These are phyloP conservation scores for Cystobasidium tubakii DNA, from an alignment of 768 basidiomycete genomes.

Conservation along the genomic window DNA sequence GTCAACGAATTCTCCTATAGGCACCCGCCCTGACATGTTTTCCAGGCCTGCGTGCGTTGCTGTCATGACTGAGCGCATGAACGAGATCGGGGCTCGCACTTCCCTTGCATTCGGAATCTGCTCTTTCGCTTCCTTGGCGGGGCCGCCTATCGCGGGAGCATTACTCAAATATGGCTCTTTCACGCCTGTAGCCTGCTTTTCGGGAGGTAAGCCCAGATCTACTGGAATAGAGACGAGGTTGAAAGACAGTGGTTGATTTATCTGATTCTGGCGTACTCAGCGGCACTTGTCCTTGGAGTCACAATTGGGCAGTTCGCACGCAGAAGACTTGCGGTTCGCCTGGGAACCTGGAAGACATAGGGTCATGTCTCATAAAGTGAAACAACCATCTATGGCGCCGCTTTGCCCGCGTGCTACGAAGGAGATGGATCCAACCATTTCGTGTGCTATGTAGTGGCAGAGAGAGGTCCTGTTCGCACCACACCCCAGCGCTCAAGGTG, in stretches of 20 bases:
- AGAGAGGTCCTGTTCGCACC: too few species aligned
- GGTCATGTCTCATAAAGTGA: too few species aligned
- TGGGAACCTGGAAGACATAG: slow-evolving; percentile 39
- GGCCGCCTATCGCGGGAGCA: slow-evolving; percentile 48
- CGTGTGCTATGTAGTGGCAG: too few species aligned
- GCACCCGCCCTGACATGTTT: too few species aligned
- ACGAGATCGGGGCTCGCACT: slow-evolving; percentile 46
- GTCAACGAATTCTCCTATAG: too few species aligned
- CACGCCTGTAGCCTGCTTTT: slow-evolving; percentile 35
- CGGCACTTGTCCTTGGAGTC: slow-evolving; percentile 22
- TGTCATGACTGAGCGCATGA: slow-evolving; percentile 42
- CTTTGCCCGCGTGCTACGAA: too few species aligned
- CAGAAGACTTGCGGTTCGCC: background rate
- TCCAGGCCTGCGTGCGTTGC: slow-evolving; percentile 40
- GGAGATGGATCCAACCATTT: too few species aligned
- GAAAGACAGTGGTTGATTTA: too few species aligned
- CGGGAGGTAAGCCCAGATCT: slow-evolving; percentile 19
- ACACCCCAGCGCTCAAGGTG: too few species aligned
- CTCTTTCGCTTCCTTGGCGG: slow-evolving; percentile 44
- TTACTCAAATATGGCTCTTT: slow-evolving; percentile 45
- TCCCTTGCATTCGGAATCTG: slow-evolving; percentile 46
- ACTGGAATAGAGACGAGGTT: too few species aligned
- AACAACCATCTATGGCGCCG: too few species aligned
- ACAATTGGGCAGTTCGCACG: background rate
- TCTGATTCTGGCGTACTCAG: too few species aligned